phyloP scores from a whole-genome alignment of 192 early-diverging fungal genomes.

The Pilaira anomala region DNA sequence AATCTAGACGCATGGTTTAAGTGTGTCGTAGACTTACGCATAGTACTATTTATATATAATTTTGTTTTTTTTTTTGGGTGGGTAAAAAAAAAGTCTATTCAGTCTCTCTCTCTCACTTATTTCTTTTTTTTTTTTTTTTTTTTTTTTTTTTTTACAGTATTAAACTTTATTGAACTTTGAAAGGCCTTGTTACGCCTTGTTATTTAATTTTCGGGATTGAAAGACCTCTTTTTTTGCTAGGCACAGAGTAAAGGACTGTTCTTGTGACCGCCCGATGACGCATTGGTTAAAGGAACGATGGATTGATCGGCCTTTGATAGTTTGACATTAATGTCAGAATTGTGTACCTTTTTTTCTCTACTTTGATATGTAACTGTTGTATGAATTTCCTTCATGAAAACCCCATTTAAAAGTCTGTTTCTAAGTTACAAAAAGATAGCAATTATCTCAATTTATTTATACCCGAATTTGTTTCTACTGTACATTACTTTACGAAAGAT shows the following conservation, averaged over 20 bases:
- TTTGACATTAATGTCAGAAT: conserved; percentile 7
- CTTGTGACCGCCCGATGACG: conserved; percentile 10
- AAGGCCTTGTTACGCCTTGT: background rate
- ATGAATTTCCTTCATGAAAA: no score
- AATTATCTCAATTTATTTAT: no score
- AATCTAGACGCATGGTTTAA: conserved; percentile 20
- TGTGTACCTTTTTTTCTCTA: no score
- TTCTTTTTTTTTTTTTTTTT: no score
- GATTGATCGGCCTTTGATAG: background rate
- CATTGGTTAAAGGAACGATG: background rate
- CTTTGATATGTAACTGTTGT: no score
- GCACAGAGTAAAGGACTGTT: background rate
- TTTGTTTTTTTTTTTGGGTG: no score
- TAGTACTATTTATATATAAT: conserved; percentile 6
- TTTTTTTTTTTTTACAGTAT: background rate
- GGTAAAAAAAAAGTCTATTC: background rate
- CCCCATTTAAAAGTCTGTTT: no score
- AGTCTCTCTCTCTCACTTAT: background rate
- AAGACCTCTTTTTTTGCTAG: background rate
- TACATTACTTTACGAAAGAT: no score
- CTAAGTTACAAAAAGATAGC: no score
- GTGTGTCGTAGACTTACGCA: conserved; percentile 24
- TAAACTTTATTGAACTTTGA: background rate
- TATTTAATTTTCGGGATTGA: conserved; percentile 11
- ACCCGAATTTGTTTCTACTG: no score